These are phyloP conservation scores for Cystobasidiaceae sp. DNA, from an alignment of 1,284 basidiomycete species.

Conservation along the genomic window DNA sequence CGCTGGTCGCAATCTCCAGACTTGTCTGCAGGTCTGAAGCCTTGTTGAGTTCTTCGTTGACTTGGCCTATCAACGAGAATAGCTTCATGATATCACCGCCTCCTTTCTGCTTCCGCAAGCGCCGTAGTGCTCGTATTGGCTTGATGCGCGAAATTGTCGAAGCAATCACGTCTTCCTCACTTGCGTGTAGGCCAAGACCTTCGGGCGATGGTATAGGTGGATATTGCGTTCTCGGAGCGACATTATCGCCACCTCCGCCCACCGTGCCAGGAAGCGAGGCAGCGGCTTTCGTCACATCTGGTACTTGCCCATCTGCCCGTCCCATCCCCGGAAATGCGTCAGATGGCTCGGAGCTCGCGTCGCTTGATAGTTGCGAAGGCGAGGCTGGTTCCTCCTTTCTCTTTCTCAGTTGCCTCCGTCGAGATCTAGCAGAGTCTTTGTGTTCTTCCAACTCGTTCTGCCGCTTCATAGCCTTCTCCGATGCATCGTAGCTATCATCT, in stretches of 20 bases:
- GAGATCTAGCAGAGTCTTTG: too few relatives aligned
- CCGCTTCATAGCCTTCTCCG: not conserved
- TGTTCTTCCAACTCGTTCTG: slow-evolving; percentile 12
- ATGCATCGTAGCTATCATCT: too few relatives aligned
- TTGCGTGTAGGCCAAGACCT: slow-evolving; percentile 25
- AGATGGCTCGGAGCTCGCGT: slow-evolving; percentile 35
- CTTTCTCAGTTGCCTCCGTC: too few relatives aligned
- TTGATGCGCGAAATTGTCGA: slow-evolving; percentile 68
- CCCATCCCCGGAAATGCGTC: slow-evolving; percentile 16
- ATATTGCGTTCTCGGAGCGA: not conserved
- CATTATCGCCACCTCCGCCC: slow-evolving; percentile 4
- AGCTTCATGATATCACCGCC: slow-evolving; percentile 57
- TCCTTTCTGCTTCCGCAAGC: slow-evolving; percentile 52
- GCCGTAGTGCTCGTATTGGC: slow-evolving; percentile 67
- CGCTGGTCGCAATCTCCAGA: slow-evolving; percentile 69
- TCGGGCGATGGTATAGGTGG: not conserved
- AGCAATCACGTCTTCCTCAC: slow-evolving; percentile 57
- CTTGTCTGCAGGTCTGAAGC: slow-evolving; percentile 67
- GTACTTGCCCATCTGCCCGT: slow-evolving; percentile 12
- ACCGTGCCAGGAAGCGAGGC: slow-evolving; percentile 3
- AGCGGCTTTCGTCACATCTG: not conserved
- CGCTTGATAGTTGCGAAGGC: too few relatives aligned
- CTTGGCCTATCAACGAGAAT: slow-evolving; percentile 72
- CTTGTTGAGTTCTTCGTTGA: slow-evolving; percentile 74
- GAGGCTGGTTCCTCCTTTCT: too few relatives aligned